Evolutionary conservation across 805 yeast species (phyloP).

Genomic region (Yamadazyma laniorum): DNA sequence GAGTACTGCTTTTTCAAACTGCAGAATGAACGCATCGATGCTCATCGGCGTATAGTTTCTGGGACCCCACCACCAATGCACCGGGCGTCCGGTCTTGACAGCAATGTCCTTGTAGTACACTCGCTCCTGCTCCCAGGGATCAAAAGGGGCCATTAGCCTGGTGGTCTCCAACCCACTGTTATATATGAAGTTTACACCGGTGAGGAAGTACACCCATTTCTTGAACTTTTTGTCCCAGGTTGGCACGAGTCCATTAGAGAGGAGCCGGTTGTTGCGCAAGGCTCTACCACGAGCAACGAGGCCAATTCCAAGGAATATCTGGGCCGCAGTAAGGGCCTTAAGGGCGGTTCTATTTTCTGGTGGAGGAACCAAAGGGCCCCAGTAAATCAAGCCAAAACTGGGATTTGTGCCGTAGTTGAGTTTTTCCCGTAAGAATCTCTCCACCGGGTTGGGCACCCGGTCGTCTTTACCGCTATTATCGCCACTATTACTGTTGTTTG

Average conservation of each 20-base stretch:
- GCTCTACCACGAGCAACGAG: conserved; percentile 20
- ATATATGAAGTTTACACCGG: conserved; percentile 49
- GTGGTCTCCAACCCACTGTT: conserved; percentile 56
- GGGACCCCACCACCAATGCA: conserved; percentile 70
- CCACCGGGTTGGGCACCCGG: not conserved
- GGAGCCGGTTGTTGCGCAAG: conserved; percentile 15
- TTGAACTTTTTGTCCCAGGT: conserved; percentile 9
- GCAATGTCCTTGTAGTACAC: conserved; percentile 51
- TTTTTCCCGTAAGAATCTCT: not conserved
- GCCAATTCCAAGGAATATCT: conserved; percentile 47
- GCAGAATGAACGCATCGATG: conserved; percentile 17
- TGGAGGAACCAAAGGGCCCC: conserved; percentile 77
- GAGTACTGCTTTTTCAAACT: not conserved
- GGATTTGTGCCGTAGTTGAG: conserved; percentile 33
- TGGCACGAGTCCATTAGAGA: not conserved
- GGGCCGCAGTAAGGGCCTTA: conserved; percentile 50
- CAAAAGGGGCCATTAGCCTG: conserved; percentile 47
- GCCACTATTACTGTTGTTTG: conserved; percentile 18
- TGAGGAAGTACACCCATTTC: conserved; percentile 16
- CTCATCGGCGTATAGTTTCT: conserved; percentile 54
- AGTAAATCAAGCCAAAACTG: conserved; percentile 54
- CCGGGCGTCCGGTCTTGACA: conserved; percentile 44
- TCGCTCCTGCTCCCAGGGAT: conserved; percentile 77
- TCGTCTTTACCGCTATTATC: not conserved
- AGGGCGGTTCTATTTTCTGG: conserved; percentile 60